Percentiles rank a stretch among this genome's conserved stretches.
phyloP scores from a whole-genome alignment of 306 rosid species.

The Cajanus cajan region DNA sequence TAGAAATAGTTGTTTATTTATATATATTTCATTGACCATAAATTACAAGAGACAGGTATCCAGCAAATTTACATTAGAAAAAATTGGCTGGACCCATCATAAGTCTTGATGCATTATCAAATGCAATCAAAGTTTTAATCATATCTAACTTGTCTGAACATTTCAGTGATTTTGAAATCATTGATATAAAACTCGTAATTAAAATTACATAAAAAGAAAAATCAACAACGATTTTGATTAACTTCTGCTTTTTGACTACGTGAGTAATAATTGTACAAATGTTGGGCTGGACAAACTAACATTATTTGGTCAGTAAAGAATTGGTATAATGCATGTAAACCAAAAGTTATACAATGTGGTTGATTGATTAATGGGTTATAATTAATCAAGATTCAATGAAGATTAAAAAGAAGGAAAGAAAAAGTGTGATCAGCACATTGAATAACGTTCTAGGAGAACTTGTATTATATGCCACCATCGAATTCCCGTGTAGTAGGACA shows the following conservation, averaged over 20 bases:
- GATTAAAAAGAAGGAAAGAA: conserved; percentile 22
- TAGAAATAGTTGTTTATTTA: not conserved
- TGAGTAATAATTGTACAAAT: not conserved
- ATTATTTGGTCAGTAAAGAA: not conserved
- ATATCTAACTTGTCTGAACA: not conserved
- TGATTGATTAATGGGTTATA: conserved; percentile 22
- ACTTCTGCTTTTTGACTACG: not conserved
- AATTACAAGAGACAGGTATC: not conserved
- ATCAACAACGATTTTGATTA: not conserved
- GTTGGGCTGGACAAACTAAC: not conserved
- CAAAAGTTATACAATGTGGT: conserved; percentile 28
- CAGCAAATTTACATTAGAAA: not conserved
- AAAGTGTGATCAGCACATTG: conserved; percentile 21
- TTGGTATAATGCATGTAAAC: conserved; percentile 20
- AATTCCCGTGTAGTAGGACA: conserved; percentile 10
- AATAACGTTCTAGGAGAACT: conserved; percentile 17
- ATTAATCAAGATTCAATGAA: conserved; percentile 31
- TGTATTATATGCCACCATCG: conserved; percentile 21
- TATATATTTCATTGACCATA: not conserved
- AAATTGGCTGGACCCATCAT: not conserved
- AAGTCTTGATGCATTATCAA: not conserved
- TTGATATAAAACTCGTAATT: not conserved
- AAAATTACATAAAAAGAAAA: not conserved
- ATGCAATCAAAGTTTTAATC: not conserved
- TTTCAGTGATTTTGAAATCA: not conserved